A percentile compares a stretch with the other conserved stretches of the same genome.
phyloP scores from a whole-genome alignment of 345 rosid genomes.

The Corchorus capsularis region DNA sequence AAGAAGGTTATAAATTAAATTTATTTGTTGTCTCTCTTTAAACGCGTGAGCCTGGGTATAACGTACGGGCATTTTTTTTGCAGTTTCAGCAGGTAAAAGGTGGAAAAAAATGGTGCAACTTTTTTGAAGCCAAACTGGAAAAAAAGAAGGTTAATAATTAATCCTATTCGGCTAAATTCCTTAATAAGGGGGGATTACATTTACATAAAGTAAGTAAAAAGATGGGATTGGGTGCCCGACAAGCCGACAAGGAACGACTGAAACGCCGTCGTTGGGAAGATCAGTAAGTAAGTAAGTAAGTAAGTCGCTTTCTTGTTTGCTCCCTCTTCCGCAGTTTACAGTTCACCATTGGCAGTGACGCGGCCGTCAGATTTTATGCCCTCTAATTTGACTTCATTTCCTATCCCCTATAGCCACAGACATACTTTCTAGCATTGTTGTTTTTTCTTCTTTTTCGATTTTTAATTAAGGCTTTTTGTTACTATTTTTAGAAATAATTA shows the following conservation, averaged over 20 bases:
- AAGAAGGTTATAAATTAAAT: no score
- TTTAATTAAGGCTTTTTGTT: neutral
- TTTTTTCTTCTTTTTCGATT: neutral
- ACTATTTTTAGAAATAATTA: neutral
- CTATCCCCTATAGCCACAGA: no score
- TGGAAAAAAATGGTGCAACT: neutral
- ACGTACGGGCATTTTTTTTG: neutral
- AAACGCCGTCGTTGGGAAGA: constrained; percentile 20
- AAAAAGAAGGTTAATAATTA: neutral
- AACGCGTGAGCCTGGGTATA: constrained; percentile 3
- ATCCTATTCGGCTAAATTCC: neutral
- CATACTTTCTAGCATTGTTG: neutral
- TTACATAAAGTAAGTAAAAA: neutral
- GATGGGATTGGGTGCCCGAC: neutral
- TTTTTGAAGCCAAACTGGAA: neutral
- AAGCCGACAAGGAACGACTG: constrained; percentile 19
- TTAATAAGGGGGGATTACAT: no score
- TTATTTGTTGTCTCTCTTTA: neutral
- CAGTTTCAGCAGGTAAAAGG: neutral
- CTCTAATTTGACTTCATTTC: neutral
- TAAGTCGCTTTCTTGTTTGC: neutral
- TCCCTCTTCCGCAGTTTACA: neutral
- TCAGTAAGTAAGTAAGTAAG: neutral
- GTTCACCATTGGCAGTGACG: neutral
- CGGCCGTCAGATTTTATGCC: constrained; percentile 12